Evolutionary conservation across 2,329 filamentous ascomycete species (phyloP).

Genomic region (Fusarium piperis): DNA sequence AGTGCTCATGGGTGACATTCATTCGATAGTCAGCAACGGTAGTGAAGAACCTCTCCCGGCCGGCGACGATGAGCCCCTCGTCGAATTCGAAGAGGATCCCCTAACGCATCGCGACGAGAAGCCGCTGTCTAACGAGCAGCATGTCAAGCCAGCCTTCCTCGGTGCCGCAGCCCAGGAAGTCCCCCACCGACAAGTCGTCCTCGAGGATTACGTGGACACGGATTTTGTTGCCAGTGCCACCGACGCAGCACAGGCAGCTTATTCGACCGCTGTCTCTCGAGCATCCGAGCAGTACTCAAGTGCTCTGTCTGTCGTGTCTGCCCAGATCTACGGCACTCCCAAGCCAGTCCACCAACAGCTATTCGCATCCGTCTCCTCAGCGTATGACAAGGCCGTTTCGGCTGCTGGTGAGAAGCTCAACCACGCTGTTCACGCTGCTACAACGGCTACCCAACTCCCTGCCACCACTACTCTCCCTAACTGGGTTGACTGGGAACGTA

Average conservation of each 20-base stretch:
- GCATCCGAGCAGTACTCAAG: slow-evolving; percentile 76
- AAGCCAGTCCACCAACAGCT: slow-evolving; percentile 76
- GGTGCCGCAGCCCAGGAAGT: slow-evolving; percentile 63
- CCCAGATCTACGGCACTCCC: slow-evolving; percentile 73
- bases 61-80: slow-evolving; percentile 42
- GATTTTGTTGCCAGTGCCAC: slow-evolving; percentile 51
- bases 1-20: slow-evolving; percentile 35
- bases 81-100: slow-evolving; percentile 40
- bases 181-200: slow-evolving; percentile 57
- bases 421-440: slow-evolving; percentile 64
- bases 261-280: slow-evolving; percentile 70
- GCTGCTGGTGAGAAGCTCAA: slow-evolving; percentile 69
- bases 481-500: slow-evolving; percentile 58
- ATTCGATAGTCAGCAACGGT: slow-evolving; percentile 39
- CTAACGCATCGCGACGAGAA: slow-evolving; percentile 36
- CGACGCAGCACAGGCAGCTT: slow-evolving; percentile 64
- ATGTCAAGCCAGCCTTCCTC: slow-evolving; percentile 59
- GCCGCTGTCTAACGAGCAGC: slow-evolving; percentile 40
- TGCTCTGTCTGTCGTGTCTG: slow-evolving; percentile 73
- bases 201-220: slow-evolving; percentile 58
- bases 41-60: slow-evolving; percentile 40
- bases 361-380: slow-evolving; percentile 73
- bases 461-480: slow-evolving; percentile 54
- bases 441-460: slow-evolving; percentile 58
- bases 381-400: slow-evolving; percentile 72